A percentile compares a stretch with the other conserved stretches of the same genome.
phyloP scores from a whole-genome alignment of 805 yeast genomes.

The Kazachstania kunashirensis region DNA sequence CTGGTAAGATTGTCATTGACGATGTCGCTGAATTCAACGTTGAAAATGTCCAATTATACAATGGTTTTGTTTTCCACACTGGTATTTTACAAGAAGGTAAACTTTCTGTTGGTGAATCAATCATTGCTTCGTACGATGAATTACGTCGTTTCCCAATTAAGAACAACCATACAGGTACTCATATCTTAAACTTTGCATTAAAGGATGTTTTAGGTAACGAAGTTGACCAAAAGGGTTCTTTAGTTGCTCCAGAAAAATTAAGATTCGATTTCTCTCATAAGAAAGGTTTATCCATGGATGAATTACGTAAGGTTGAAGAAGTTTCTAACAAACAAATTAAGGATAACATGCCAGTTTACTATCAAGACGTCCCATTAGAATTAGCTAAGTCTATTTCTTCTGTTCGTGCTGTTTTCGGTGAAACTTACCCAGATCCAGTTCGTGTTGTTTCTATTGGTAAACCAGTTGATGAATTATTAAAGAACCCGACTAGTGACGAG shows the following conservation, averaged over 20 bases:
- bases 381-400: slow-evolving; percentile 70
- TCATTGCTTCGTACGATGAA: slow-evolving; percentile 85
- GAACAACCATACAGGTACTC: slow-evolving; percentile 98
- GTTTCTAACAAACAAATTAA: slow-evolving; percentile 65
- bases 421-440: slow-evolving; percentile 97
- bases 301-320: slow-evolving; percentile 65
- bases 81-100: slow-evolving; percentile 75
- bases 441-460: slow-evolving; percentile 95
- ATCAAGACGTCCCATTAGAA: slow-evolving; percentile 71
- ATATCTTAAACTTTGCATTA: slow-evolving; percentile 80
- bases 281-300: slow-evolving; percentile 64
- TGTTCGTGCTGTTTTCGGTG: slow-evolving; percentile 96
- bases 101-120: slow-evolving; percentile 54
- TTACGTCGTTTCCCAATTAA: slow-evolving; percentile 92
- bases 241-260: slow-evolving; percentile 89
- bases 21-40: slow-evolving; percentile 83
- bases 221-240: slow-evolving; percentile 92
- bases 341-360: slow-evolving; percentile 60
- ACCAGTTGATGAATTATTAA: slow-evolving; percentile 71
- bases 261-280: slow-evolving; percentile 95
- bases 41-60: slow-evolving; percentile 83
- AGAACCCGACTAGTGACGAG: slow-evolving; percentile 56
- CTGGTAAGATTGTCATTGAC: slow-evolving; percentile 85
- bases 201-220: slow-evolving; percentile 78
- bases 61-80: slow-evolving; percentile 92